phyloP scores from a whole-genome alignment of 2,329 filamentous ascomycete species.

The Chrysoporthe cubensis region DNA sequence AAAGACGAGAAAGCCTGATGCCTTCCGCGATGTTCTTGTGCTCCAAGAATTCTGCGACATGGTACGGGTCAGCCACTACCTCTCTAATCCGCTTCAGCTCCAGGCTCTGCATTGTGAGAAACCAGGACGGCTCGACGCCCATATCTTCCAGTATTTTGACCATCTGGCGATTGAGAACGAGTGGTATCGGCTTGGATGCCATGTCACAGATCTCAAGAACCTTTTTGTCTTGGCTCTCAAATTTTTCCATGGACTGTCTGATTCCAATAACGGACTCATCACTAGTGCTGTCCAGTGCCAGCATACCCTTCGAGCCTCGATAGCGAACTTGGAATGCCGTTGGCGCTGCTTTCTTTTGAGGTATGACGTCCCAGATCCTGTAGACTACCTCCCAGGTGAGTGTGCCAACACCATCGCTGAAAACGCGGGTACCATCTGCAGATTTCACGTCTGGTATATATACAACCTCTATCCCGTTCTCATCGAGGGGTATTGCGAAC shows the following conservation, averaged over 20 bases:
- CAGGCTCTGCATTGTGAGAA: slow-evolving; percentile 65
- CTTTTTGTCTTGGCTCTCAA: slow-evolving; percentile 55
- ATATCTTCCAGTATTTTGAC: slow-evolving; percentile 89
- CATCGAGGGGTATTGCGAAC: slow-evolving; percentile 58
- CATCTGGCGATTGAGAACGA: slow-evolving; percentile 77
- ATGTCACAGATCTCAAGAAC: slow-evolving; percentile 75
- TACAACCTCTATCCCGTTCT: slow-evolving; percentile 39
- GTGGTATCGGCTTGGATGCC: slow-evolving; percentile 66
- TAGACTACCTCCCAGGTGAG: slow-evolving; percentile 65
- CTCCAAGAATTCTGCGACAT: slow-evolving; percentile 69
- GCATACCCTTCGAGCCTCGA: slow-evolving; percentile 77
- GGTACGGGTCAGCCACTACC: slow-evolving; percentile 60
- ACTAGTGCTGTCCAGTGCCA: slow-evolving; percentile 68
- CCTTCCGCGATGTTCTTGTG: slow-evolving; percentile 62
- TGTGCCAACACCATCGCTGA: slow-evolving; percentile 81
- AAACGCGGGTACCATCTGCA: slow-evolving; percentile 56
- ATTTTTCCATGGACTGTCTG: slow-evolving; percentile 81
- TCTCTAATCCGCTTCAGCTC: slow-evolving; percentile 63
- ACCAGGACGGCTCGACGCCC: slow-evolving; percentile 59
- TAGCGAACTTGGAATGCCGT: slow-evolving; percentile 77
- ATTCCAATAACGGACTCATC: slow-evolving; percentile 62
- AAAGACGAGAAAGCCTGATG: slow-evolving; percentile 64
- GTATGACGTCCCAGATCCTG: slow-evolving; percentile 61
- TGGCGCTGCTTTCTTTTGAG: slow-evolving; percentile 52
- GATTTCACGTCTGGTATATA: slow-evolving; percentile 58